These are phyloP conservation scores for Bryum argenteum DNA, from an alignment of 225 moss, liverwort and hornwort genomes.

Conservation along the genomic window DNA sequence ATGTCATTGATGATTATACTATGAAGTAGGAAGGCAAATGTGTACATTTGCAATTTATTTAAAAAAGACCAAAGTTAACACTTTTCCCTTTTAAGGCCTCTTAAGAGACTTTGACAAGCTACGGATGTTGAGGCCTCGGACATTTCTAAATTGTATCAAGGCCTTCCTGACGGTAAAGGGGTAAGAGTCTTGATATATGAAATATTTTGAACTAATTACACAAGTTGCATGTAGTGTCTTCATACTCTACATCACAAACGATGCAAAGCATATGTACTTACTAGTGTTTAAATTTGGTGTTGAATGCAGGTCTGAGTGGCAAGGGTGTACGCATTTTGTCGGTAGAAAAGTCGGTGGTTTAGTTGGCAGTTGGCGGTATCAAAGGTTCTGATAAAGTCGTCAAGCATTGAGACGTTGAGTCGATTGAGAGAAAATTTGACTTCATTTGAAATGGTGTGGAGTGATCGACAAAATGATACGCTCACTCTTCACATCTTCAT, in stretches of 20 bases:
- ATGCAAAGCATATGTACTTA: not conserved
- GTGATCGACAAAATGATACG: slow-evolving; percentile 7
- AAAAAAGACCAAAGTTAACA: no score
- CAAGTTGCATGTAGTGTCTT: not conserved
- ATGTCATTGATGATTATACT: no score
- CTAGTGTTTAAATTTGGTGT: not conserved
- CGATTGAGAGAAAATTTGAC: not conserved
- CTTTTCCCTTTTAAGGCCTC: no score
- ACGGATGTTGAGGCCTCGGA: no score
- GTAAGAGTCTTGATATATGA: no score
- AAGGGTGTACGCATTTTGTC: not conserved
- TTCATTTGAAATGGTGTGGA: not conserved
- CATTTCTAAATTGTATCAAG: no score
- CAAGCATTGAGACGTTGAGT: not conserved
- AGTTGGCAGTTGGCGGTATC: not conserved
- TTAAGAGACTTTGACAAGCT: no score
- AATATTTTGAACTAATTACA: not conserved
- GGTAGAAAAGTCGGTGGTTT: not conserved
- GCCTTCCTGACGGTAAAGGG: no score
- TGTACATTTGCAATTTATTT: no score
- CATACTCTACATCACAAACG: not conserved
- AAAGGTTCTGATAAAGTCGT: not conserved
- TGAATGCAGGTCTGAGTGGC: not conserved
- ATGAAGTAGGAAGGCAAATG: no score
- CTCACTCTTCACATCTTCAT: not conserved